These are phyloP conservation scores for Cavenderia fasciculata DNA, from an alignment of 78 protist genomes.

Conservation along the genomic window DNA sequence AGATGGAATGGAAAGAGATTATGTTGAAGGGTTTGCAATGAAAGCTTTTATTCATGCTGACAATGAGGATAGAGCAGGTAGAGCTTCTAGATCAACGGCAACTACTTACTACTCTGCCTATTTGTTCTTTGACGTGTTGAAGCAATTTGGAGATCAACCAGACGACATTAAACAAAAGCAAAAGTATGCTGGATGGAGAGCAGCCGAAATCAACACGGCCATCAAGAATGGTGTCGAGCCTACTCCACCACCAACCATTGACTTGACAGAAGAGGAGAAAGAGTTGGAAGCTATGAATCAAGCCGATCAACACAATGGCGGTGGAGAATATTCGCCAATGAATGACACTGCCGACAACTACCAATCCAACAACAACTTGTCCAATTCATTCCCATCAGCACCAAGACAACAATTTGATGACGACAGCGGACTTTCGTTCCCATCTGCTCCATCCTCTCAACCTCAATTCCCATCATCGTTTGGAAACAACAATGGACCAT, in stretches of 20 bases:
- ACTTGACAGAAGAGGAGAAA: no score
- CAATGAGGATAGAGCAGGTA: slow-evolving; percentile 73
- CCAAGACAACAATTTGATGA: background rate
- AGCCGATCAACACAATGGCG: no score
- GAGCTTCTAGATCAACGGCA: slow-evolving; percentile 68
- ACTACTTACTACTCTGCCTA: slow-evolving; percentile 60
- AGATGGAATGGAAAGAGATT: slow-evolving; percentile 28
- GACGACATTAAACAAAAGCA: slow-evolving; percentile 65
- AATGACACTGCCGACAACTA: no score
- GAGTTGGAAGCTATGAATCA: no score
- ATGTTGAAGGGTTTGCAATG: slow-evolving; percentile 78
- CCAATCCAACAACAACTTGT: no score
- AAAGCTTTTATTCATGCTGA: slow-evolving; percentile 78
- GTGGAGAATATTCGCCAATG: no score
- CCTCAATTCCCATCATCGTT: no score
- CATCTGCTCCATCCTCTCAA: slow-evolving; percentile 3
- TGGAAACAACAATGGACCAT: background rate
- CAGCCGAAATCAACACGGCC: slow-evolving; percentile 80
- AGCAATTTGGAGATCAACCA: slow-evolving; percentile 54
- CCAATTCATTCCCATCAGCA: slow-evolving; percentile 14
- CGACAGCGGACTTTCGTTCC: no score
- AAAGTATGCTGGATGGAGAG: slow-evolving; percentile 84
- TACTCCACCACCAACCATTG: slow-evolving; percentile 53
- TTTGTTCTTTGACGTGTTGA: slow-evolving; percentile 71
- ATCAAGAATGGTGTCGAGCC: slow-evolving; percentile 79